Evolutionary conservation across 2,329 filamentous ascomycete species (phyloP).

Genomic region (Neonectria coccinea): DNA sequence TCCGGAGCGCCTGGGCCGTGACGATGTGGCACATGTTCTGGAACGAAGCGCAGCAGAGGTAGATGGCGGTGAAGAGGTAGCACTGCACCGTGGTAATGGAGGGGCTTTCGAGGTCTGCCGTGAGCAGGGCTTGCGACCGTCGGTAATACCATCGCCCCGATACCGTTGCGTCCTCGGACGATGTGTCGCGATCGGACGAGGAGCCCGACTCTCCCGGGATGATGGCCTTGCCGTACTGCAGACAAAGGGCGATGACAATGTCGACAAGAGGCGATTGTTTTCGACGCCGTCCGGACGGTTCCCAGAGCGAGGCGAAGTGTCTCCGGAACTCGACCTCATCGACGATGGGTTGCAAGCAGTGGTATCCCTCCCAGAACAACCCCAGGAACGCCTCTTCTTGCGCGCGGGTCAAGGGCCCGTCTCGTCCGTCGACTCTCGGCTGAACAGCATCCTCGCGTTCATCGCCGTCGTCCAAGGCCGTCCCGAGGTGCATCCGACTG

Average conservation of each 20-base stretch:
- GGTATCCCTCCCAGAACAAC: constrained; percentile 61
- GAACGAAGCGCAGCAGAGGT: constrained; percentile 61
- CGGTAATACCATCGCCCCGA: constrained; percentile 61
- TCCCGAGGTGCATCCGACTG: constrained; percentile 19
- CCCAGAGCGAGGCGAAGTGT: constrained; percentile 58
- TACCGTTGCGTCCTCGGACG: constrained; percentile 52
- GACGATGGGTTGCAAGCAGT: constrained; percentile 55
- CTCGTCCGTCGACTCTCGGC: background rate
- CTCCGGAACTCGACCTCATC: constrained; percentile 58
- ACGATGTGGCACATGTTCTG: constrained; percentile 60
- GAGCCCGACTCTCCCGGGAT: constrained; percentile 26
- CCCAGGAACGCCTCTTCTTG: constrained; percentile 61
- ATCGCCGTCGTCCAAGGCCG: background rate
- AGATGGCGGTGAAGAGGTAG: constrained; percentile 57
- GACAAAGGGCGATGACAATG: constrained; percentile 63
- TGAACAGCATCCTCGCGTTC: background rate
- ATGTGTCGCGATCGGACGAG: constrained; percentile 3
- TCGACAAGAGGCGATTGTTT: constrained; percentile 63
- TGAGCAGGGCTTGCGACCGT: constrained; percentile 58
- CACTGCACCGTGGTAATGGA: constrained; percentile 62
- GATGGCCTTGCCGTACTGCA: constrained; percentile 57
- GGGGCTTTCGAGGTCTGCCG: constrained; percentile 60
- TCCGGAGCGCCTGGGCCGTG: constrained; percentile 55
- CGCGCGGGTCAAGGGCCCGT: constrained; percentile 45
- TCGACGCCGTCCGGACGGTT: constrained; percentile 42